Evolutionary conservation across 768 basidiomycete genomes (phyloP), one percentile per base, ranked within the genome.

Genomic region (Leucosporidium scottii): DNA sequence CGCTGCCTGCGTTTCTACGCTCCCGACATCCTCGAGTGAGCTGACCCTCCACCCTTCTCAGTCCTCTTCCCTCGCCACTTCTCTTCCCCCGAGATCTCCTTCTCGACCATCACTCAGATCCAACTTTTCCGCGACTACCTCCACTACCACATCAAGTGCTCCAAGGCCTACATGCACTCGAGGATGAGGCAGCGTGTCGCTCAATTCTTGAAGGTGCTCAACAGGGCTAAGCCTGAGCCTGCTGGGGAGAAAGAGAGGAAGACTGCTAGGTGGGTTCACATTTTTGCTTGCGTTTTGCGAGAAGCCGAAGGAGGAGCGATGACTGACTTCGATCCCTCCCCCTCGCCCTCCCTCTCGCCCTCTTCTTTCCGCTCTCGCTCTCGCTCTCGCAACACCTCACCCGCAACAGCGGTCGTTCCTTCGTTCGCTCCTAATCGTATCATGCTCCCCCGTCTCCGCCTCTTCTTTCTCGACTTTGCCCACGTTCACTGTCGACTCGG

Each of bases 41-140:
- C 28, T 39, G 27, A 20, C 27, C 21, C 13, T 20, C 48, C 31
- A 3, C 12, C 54, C 39, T 27, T 23, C n/a, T 3, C 74, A 82
- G 91, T 99, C 64, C 85, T 98, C 64, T 98, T 92, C 82, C 94
- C 96, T 30, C 91, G 92, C 54, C 96, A 98, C 82, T 97, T 97
- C 78, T 78, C 84, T 68, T 89, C 86, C 74, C 82, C 85, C 3
- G 78, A 82, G 25, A 81, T 84, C 25, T 89, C 91, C 20, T 82
- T 84, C 3, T 81, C 82, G 49, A 93, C 92, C 20, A 96, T 97
- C 77, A 93, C 92, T 34, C 91, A 91, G 74, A 89, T 98, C 75
- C 91, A 97, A 77, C 82, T 94, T 30, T 98, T 99, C 88, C 85
- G 96, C 64, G 92, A 97, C 79, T 97, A 97, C 77, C 82, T 99